Percentiles rank a stretch among this genome's conserved stretches.
phyloP scores from a whole-genome alignment of 495 filamentous ascomycete species.

The Neurospora sp. region DNA sequence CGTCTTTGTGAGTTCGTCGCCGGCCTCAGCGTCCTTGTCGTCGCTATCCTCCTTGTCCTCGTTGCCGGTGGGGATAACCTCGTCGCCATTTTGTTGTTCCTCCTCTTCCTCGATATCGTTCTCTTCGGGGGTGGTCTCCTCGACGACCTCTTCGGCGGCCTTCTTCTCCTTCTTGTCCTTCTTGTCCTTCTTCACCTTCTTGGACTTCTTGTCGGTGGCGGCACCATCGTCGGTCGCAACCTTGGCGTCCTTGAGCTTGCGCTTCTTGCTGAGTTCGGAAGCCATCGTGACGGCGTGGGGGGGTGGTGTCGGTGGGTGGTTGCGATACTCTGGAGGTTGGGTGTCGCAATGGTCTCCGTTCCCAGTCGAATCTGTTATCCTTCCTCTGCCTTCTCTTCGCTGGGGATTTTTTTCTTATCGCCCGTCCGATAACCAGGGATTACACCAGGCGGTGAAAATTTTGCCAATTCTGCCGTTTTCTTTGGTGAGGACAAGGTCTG shows the following conservation, averaged over 20 bases:
- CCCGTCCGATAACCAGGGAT: background rate
- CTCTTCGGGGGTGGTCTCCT: constrained; percentile 8
- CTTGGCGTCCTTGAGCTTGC: constrained; percentile 34
- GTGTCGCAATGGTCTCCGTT: background rate
- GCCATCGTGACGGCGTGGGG: constrained; percentile 20
- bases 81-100: background rate
- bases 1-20: constrained; percentile 4
- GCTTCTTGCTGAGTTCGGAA: constrained; percentile 35
- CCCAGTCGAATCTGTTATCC: background rate
- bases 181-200: constrained; percentile 18
- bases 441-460: background rate
- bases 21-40: constrained; percentile 16
- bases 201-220: constrained; percentile 19
- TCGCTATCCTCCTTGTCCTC: constrained; percentile 16
- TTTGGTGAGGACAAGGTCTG: background rate
- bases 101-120: constrained; percentile 6
- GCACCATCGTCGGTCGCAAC: constrained; percentile 16
- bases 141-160: constrained; percentile 8
- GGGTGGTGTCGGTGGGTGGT: background rate
- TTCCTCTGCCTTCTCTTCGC: background rate
- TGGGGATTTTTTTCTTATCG: background rate
- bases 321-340: background rate
- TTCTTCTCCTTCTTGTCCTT: constrained; percentile 12
- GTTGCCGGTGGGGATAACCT: constrained; percentile 12
- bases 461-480: background rate